Base-by-base conservation (phyloP, 2,329 filamentous ascomycete species). In the Metarhizium robertsii region DNA sequence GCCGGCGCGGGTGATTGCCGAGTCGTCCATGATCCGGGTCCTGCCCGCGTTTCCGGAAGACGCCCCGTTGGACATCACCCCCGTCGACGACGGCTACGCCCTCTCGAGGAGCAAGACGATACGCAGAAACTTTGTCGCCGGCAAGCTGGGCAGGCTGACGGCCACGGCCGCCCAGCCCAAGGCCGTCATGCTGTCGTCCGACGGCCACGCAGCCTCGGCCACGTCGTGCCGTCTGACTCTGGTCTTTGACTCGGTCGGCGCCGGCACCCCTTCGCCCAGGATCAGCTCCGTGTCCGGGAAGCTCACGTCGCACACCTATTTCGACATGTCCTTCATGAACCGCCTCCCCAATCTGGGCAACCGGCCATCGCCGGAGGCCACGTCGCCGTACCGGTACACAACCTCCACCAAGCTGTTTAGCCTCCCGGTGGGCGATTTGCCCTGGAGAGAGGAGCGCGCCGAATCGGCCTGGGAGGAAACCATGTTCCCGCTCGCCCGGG, bases 41-140 rank as follows among this genome's bases (percentile, higher is more conserved):
- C 20, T 52, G 36, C 50, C 50, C 16, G 50, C 50, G 36, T 52
- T 52, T 45, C 20, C 50, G 14, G 50, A 52, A 45, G 50, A 52
- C 13, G 36, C 50, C 3, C 50, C 38, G 18, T 13, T 52, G 18
- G 50, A 52, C n/a, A 45, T 52, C 8, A 16, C 38, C 25, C 13
- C 50, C 7, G n/a, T 45, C 3, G 50, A 42, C 16, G 38, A 52
- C 38, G 13, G 20, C 18, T 52, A 52, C 25, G 50, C 25, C 18
- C 50, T 52, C 4, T 42, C 50, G 5, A 45, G 29, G 14, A 52
- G 36, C 38, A 52, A 45, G 38, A 52, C 38, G 11, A 42, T 52
- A 36, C n/a, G 50, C 18, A 52, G 43, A 20, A 45, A 42, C 38
- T 52, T 29, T 32, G 50, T 52, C 4, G 50, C 36, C 18, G 43